Base-by-base conservation (phyloP, 1,139 yeast genomes). In the Hanseniaspora uvarum region DNA sequence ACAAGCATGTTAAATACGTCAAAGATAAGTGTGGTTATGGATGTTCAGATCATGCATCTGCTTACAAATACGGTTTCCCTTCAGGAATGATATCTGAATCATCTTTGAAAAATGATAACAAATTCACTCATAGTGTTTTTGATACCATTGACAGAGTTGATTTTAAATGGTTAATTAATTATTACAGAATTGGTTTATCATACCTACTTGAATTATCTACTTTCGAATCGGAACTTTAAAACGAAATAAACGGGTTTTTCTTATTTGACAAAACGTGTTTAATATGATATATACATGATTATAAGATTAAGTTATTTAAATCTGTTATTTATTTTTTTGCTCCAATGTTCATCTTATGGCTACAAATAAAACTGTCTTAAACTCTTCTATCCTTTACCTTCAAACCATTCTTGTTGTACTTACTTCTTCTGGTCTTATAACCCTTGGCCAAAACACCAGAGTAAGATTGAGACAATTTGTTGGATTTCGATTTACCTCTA, bases 401-500 rank as follows among this genome's bases (percentile, higher is more conserved):
- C 78, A 78, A 76, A 41, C 53, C 53, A 70, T 78, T 82, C 70
- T 89, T 89, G 59, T 77, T 82, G 66, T 86, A 78, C 72, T 85
- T 87, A 66, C 94, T 94, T 64, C 84, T 81, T 72, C 98, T 83
- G 34, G 98, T 92, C 79, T 88, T 89, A 73, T 81, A 89, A 70
- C 92, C 94, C 78, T 89, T 89, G 52, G 89, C 82, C 64, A 82
- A 70, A 61, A 83, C 83, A 66, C 99, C 98, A 96, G 97, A 92
- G 71, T 94, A 94, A 57, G 96, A 86, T 74, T 85, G 88, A 14
- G 97, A 86, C 54, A 85, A 78, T 74, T 87, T 89, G 71, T 89
- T 89, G 59, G 95, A 86, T 80, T 94, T 92, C 57, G 95, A 86
- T 70, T 92, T 94, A 79, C 99, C 99, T 78, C 98, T 84, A 73